Base-by-base conservation (phyloP, 345 rosid genomes). In the Corchorus olitorius region DNA sequence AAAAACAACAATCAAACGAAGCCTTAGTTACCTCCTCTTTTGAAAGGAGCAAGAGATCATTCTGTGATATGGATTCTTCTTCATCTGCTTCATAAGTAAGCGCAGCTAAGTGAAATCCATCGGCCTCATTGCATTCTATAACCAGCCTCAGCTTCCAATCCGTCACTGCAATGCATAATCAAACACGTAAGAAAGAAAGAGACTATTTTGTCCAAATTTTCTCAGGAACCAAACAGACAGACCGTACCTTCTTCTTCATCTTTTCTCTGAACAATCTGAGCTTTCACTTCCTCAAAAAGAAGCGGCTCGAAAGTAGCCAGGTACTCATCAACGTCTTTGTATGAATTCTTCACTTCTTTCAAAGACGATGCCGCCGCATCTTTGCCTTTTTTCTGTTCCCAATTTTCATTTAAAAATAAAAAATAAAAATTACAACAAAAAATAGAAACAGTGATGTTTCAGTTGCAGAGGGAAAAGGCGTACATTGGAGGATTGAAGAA, bases 231-330 rank as follows among this genome's bases (percentile, higher is more conserved):
- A 63, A 76, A 61, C 22, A 45, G 4, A 66, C 27, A 72, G 77
- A 65, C 33, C 72, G 70, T 69, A 92, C 97, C 96, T 88, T 93
- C 92, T 83, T 91, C 97, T 9, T 79, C 87, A 52, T 93, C 97
- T 72, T 84, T 87, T 70, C 76, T 90, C 79, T 89, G 99, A 75
- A 88, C 81, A 78, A 95, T 90, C 58, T 92, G 97, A 84, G 99
- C 92, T 82, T 92, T 95, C 37, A 91, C 94, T 87, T 95, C 99
- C 80, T 95, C 99, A 43, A 95, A 89, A 75, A 95, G 84, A 33
- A 95, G 89, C 2, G 97, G 96, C 86, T 95, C 99, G 79, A 90
- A 89, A 72, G 96, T 90, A 41, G 88, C 85, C 35, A 93, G 82
- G 73, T 95, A 93, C 79, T 95, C 98, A 78, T 88, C 94, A 37